phyloP scores from a whole-genome alignment of 139 green algal species.

The Eudorina sp. region DNA sequence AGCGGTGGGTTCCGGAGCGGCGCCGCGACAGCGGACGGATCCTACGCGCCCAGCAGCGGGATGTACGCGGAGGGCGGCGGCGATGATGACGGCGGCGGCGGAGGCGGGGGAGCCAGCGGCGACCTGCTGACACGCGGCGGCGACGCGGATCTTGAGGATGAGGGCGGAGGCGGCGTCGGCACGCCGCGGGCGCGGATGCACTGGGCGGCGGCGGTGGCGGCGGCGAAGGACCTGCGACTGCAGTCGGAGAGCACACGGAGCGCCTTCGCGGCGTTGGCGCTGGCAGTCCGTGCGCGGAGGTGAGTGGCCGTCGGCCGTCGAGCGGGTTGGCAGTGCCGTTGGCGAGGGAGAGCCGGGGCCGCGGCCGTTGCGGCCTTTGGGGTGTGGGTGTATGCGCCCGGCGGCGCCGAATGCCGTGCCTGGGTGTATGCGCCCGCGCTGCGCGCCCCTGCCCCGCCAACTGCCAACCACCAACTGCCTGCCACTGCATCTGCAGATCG shows the following conservation, averaged over 20 bases:
- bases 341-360: too few species aligned
- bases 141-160: background rate
- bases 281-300: constrained; percentile 26
- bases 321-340: background rate
- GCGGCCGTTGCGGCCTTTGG: too few species aligned
- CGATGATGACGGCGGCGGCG: background rate
- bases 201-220: constrained; percentile 12
- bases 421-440: too few species aligned
- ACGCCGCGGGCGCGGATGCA: background rate
- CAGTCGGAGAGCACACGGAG: background rate
- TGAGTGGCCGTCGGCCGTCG: background rate
- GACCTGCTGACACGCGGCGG: background rate
- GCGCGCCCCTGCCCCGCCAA: too few species aligned
- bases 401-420: too few species aligned
- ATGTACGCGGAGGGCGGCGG: background rate
- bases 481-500: background rate
- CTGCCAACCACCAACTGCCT: too few species aligned
- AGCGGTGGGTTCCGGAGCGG: background rate
- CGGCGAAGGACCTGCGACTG: background rate
- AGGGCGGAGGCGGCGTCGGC: background rate
- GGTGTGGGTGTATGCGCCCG: too few species aligned
- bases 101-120: background rate
- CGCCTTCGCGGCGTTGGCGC: constrained; percentile 31
- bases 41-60: too few species aligned
- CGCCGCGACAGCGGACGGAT: background rate